These are phyloP conservation scores for Pyricularia sp. DNA, from an alignment of 2,329 filamentous ascomycete species.

Conservation along the genomic window DNA sequence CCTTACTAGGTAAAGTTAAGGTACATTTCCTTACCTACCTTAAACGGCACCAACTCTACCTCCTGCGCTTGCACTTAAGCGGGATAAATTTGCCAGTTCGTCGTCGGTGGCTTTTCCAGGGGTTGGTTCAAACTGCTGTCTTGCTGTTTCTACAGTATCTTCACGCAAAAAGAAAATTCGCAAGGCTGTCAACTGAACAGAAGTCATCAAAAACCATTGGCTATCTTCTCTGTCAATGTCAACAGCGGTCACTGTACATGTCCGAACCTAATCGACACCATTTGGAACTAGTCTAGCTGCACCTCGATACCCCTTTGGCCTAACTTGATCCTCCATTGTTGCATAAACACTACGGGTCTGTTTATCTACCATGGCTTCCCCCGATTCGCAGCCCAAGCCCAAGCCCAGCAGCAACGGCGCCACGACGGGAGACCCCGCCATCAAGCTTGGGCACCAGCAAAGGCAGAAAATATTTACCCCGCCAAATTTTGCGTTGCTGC, in stretches of 20 bases:
- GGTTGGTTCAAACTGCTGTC: not conserved
- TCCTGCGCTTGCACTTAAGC: not conserved
- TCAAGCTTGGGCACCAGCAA: constrained; percentile 6
- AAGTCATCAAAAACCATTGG: not conserved
- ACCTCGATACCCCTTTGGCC: not conserved
- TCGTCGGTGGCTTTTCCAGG: not conserved
- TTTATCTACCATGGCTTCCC: not conserved
- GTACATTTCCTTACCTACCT: no score
- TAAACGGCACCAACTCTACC: not conserved
- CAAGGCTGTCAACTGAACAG: not conserved
- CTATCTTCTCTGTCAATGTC: not conserved
- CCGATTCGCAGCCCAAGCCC: not conserved
- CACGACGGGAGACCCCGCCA: not conserved
- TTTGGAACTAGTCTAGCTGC: not conserved
- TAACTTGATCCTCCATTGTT: not conserved
- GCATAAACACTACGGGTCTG: not conserved
- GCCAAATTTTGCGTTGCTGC: constrained; percentile 16
- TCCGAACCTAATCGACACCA: not conserved
- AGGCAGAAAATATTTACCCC: constrained; percentile 28
- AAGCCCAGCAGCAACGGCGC: not conserved
- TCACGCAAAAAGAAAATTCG: not conserved
- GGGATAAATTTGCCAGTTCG: not conserved
- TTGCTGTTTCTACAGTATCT: not conserved
- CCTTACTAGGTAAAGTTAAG: not conserved
- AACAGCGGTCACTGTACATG: not conserved